Base-by-base conservation (phyloP, 805 yeast genomes). In the Kodamaea jinghongensis region DNA sequence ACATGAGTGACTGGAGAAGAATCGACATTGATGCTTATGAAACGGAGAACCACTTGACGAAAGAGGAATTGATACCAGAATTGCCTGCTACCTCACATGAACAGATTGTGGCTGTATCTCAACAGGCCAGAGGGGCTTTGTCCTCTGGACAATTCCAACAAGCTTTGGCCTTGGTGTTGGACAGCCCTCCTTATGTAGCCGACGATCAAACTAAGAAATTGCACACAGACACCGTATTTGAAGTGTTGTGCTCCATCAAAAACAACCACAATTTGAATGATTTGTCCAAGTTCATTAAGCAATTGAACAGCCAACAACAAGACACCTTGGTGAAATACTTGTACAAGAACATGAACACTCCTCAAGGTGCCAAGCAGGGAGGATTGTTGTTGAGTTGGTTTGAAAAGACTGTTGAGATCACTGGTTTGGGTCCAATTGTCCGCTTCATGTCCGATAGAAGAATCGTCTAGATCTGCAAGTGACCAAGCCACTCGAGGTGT, bases 1-100 rank as follows among this genome's bases (percentile, higher is more conserved):
- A 29, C 25, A 77, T 79, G 79, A 81, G 77, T 45, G 89, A 83
- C 57, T 86, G 95, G 95, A 84, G 99, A 76, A 81, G 93, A 75
- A 87, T 91, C 52, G 96, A 93, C 61, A 81, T 93, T 39, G 98
- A 93, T 63, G 86, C 88, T 12, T 81, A 80, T 49, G 96, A 90
- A 56, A 86, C 95, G 3, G 96, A 90, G 34, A 76, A 75, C 51
- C 80, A 78, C 52, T 62, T 86, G 46, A 71, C 82, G 23, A 71
- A 73, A 32, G 79, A 75, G 49, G 91, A 86, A 37, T 71, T 86
- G 52, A 63, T 75, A 14, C 81, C 83, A 9, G 71, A 75, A 47
- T 62, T 72, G 31, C 75, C 76, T 6, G 38, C 65, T 71, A 28
- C 59, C 60, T 37, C 74, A 3, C 54, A 54, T 25, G 57, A 69